These are phyloP conservation scores for Penicillium flavigenum DNA, from an alignment of 495 filamentous ascomycete genomes.

Conservation along the genomic window DNA sequence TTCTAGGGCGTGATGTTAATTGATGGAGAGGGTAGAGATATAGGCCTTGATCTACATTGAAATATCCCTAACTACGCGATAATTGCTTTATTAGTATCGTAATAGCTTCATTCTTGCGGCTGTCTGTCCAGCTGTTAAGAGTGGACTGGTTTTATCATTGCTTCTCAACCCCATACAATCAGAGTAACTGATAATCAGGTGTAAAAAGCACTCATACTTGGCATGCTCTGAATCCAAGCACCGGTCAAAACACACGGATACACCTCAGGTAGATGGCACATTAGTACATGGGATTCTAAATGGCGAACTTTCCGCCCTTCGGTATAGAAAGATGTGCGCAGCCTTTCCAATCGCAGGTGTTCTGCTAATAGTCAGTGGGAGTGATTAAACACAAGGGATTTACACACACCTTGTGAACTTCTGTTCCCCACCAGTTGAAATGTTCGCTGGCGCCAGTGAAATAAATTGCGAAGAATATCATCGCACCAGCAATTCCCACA, in stretches of 20 bases:
- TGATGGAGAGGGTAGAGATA: too few relatives aligned
- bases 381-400: not conserved
- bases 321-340: conserved; percentile 24
- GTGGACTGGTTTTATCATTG: not conserved
- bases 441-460: conserved; percentile 60
- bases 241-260: not conserved
- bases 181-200: not conserved
- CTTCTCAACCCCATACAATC: not conserved
- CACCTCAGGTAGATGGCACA: not conserved
- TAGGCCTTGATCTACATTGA: not conserved
- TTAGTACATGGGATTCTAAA: not conserved
- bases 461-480: conserved; percentile 78
- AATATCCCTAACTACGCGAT: not conserved
- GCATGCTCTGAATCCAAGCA: not conserved
- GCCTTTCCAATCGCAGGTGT: conserved; percentile 28
- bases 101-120: not conserved
- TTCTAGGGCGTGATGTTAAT: too few relatives aligned
- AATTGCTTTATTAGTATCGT: not conserved
- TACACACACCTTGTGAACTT: conserved; percentile 54
- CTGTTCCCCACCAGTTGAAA: conserved; percentile 76
- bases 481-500: conserved; percentile 70
- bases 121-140: not conserved
- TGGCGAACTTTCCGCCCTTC: conserved; percentile 22
- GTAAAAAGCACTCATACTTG: not conserved
- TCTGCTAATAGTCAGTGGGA: conserved; percentile 12